Evolutionary conservation across 2,329 filamentous ascomycete species (phyloP), one percentile per base, ranked within the genome.

Genomic region (Rutstroemia sp.): DNA sequence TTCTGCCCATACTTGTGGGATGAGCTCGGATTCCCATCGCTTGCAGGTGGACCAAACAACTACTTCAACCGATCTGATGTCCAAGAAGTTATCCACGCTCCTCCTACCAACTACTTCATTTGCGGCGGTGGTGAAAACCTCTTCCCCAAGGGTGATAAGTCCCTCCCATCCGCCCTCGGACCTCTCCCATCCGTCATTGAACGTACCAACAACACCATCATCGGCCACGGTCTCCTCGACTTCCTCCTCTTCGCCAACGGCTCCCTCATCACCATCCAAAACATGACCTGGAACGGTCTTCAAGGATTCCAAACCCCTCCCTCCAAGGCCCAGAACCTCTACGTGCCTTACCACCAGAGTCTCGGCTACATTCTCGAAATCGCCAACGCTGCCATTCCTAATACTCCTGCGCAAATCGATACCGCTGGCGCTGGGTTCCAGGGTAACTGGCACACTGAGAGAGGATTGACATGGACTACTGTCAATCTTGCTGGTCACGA

Each of bases 221-320:
- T 87, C 60, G 80, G 75, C 0, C 82, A 87, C 64, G 84, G 82
- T 6, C 71, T 77, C 57, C 74, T 83, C 16, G 83, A 88, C 67
- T 84, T 77, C 66, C 73, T 87, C 53, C 73, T 88, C 7, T 73
- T 84, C 45, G 71, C 75, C 60, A 86, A 88, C 60, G 85, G 85
- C 8, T 82, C 82, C 0, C 73, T 87, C 3, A 70, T 85, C 46
- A 78, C 78, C 1, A 81, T 88, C 53, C 84, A 88, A 67, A 88
- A 88, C 68, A 86, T 88, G 82, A 88, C 84, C 0, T 88, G 82
- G 81, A 78, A 79, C 53, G 85, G 84, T 3, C 66, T 71, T 0
- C 83, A 86, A 61, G 86, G 85, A 0, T 88, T 89, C 72, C 76
- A 79, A 51, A 66, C 58, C 9, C 38, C 58, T 21, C 66, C 63